Percentiles rank a stretch among this genome's conserved stretches.
Conservation (phyloP, 139 green algal species). For the Coccomyxa sp. region DNA sequence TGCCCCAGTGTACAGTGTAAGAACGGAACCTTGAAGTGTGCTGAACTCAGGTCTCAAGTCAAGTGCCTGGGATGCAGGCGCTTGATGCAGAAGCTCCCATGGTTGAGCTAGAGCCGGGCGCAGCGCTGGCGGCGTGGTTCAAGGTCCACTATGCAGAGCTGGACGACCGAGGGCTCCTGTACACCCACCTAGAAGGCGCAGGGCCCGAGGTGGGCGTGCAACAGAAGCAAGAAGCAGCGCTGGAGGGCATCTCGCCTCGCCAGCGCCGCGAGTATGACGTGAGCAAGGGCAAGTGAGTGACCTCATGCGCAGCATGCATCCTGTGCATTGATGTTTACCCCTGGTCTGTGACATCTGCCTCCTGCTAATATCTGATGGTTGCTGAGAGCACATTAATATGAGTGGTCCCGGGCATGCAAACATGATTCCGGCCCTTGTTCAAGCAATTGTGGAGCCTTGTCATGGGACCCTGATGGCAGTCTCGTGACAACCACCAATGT, state of each 20-base stretch:
- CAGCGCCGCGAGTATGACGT: neutral
- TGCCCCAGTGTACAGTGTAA: neutral
- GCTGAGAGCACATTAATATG: no score
- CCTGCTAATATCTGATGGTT: no score
- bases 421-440: no score
- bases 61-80: neutral
- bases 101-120: neutral
- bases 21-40: neutral
- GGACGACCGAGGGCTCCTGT: neutral
- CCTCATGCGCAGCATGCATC: no score
- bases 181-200: neutral
- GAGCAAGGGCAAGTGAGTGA: neutral
- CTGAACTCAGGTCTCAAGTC: neutral
- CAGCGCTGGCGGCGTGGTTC: conserved; percentile 4
- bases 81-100: neutral
- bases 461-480: no score
- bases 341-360: no score
- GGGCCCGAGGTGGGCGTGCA: neutral
- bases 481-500: no score
- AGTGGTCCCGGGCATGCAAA: no score
- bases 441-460: no score
- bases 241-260: neutral
- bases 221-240: neutral
- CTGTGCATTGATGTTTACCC: no score
- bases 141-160: neutral